Conservation (phyloP, 73 alveolate genomes). For the Tetrahymena elliotti region DNA sequence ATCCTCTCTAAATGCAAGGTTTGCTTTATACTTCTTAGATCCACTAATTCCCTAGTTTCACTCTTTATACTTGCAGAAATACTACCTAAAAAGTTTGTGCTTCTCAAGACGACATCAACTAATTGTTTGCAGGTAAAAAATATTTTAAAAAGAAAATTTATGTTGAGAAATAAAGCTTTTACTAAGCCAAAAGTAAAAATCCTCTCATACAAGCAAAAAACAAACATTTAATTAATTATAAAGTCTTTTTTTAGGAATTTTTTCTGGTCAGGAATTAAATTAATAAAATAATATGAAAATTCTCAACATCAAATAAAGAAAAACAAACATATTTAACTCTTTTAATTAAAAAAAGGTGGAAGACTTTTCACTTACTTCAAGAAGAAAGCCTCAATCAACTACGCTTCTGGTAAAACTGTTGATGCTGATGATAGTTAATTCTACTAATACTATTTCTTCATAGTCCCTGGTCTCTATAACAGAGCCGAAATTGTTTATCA, state of each 20-base stretch:
- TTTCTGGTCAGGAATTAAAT: neutral
- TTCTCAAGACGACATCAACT: neutral
- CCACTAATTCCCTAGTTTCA: neutral
- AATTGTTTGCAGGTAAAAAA: neutral
- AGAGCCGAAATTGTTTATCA: conserved; percentile 29
- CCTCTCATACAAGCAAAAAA: too few species aligned
- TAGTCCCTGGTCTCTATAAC: conserved; percentile 16
- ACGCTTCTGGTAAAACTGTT: conserved; percentile 18
- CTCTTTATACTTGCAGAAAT: neutral
- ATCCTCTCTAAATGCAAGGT: neutral
- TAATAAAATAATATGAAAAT: neutral
- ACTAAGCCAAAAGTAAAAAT: too few species aligned
- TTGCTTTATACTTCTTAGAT: neutral
- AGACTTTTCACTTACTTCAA: conserved; percentile 22
- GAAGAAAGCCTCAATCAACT: conserved; percentile 7
- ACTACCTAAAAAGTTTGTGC: neutral
- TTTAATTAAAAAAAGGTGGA: conserved; percentile 9
- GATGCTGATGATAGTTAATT: neutral
- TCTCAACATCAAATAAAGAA: neutral
- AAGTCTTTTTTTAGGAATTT: neutral
- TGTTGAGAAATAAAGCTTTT: neutral
- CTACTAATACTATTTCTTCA: conserved; percentile 1
- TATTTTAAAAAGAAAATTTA: neutral
- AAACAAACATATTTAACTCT: neutral
- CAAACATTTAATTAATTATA: too few species aligned